phyloP scores from a whole-genome alignment of 2,329 filamentous ascomycete species.

The Paecilomyces fulvus region DNA sequence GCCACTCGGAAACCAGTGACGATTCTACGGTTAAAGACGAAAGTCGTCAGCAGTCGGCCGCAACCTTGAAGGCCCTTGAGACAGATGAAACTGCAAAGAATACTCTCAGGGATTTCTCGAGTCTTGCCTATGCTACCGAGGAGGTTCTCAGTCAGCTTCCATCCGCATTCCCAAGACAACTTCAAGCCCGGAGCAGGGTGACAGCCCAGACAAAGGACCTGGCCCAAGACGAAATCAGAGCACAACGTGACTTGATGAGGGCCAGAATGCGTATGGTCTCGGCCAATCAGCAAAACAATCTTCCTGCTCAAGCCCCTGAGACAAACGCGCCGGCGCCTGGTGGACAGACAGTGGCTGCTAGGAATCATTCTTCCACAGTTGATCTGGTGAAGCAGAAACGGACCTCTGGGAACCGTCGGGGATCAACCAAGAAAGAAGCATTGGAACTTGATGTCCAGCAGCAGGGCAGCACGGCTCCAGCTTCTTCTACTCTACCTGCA shows the following conservation, averaged over 20 bases:
- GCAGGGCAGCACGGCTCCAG: background rate
- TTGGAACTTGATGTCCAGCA: background rate
- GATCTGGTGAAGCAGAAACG: background rate
- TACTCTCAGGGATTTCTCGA: background rate
- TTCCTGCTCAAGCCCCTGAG: background rate
- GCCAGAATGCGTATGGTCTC: background rate
- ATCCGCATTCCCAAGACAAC: background rate
- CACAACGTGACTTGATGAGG: background rate
- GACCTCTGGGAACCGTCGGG: background rate
- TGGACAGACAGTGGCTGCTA: background rate
- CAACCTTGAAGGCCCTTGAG: background rate
- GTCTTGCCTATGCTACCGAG: background rate
- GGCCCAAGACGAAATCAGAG: background rate
- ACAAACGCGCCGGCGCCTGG: background rate
- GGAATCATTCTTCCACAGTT: background rate
- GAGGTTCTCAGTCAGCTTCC: background rate
- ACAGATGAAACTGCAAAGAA: background rate
- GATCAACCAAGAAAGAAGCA: background rate
- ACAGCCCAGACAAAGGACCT: background rate
- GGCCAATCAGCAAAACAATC: background rate
- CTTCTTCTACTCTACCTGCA: background rate
- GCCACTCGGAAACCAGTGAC: background rate
- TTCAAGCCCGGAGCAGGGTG: background rate
- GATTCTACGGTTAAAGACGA: background rate
- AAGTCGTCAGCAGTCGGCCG: background rate